A percentile compares a stretch with the other conserved stretches of the same genome.
Conservation (phyloP, 768 basidiomycete genomes). For the Myochromella boudieri region DNA sequence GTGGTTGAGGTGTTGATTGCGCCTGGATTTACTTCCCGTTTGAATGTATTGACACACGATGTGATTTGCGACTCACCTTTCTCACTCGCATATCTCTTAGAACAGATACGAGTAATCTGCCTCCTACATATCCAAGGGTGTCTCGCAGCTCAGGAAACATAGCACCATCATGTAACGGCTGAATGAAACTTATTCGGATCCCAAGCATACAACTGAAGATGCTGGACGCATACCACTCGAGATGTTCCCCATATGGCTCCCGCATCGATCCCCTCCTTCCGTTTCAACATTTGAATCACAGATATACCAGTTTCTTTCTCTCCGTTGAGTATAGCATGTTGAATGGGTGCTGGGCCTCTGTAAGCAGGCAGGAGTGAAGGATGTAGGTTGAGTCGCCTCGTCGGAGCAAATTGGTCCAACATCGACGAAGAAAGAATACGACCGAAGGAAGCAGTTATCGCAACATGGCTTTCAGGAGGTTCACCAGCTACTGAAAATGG, state of each 20-base stretch:
- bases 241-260: slow-evolving; percentile 66
- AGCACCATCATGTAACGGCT: slow-evolving; percentile 54
- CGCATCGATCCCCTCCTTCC: slow-evolving; percentile 71
- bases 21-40: slow-evolving; percentile 44
- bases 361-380: slow-evolving; percentile 85
- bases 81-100: slow-evolving; percentile 62
- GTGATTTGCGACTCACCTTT: slow-evolving; percentile 40
- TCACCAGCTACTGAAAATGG: slow-evolving; percentile 28
- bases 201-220: background rate
- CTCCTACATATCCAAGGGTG: slow-evolving; percentile 61
- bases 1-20: slow-evolving; percentile 45
- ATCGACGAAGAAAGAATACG: slow-evolving; percentile 70
- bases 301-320: slow-evolving; percentile 76
- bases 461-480: slow-evolving; percentile 46
- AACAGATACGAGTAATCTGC: slow-evolving; percentile 67
- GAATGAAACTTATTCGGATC: background rate
- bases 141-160: slow-evolving; percentile 60
- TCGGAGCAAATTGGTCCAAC: slow-evolving; percentile 58
- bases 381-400: slow-evolving; percentile 79
- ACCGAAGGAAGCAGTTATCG: slow-evolving; percentile 91
- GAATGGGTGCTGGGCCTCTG: slow-evolving; percentile 91
- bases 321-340: slow-evolving; percentile 72
- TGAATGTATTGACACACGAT: too few relatives aligned
- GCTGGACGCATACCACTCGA: slow-evolving; percentile 47
- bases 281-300: slow-evolving; percentile 73